Evolutionary conservation across 2,329 filamentous ascomycete genomes (phyloP), one percentile per base, ranked within the genome.

Genomic region (Claviceps sorghi): DNA sequence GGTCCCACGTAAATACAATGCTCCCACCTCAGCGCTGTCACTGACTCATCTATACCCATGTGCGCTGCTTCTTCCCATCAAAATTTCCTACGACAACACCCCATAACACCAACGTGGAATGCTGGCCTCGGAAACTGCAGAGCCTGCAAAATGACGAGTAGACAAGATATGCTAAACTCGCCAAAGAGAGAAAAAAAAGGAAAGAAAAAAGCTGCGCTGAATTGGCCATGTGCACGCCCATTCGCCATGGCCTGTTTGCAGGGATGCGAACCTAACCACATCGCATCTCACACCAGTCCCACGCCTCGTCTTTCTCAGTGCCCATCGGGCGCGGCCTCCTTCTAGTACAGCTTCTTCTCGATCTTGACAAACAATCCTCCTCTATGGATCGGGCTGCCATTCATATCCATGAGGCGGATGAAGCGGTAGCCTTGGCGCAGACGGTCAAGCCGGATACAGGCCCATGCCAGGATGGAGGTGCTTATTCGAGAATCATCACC

Each of bases 371-470:
- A 66, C 48, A 82, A 61, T 57, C 74, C 72, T 10, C 69, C 69
- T 51, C 72, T 74, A 6, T 67, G 60, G 26, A 74, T 70, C 13
- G 67, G 64, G 46, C 68, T 64, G 19, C 75, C 73, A 29, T 68
- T 65, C 22, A 65, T 64, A 53, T 79, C 71, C 57, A 72, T 63
- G 45, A 82, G 69, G 41, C 68, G 64, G 50, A 82, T 64, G 56
- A 79, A 75, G 45, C 78, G 73, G 63, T 78, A 80, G 19, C 78
- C 78, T 47, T 65, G 65, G 47, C 69, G 72, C 2, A 82, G 70
- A 41, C 78, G 75, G 63, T 80, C 78, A 13, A 82, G 72, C 3
- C 78, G 76, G 60, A 80, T 74, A 59, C 78, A 80, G 29, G 77
- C 75, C 77, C 78, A 81, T 10, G 72, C 74, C 29, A 75, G 67